phyloP scores from a whole-genome alignment of 2,329 filamentous ascomycete genomes.

The Clonostachys chloroleuca region DNA sequence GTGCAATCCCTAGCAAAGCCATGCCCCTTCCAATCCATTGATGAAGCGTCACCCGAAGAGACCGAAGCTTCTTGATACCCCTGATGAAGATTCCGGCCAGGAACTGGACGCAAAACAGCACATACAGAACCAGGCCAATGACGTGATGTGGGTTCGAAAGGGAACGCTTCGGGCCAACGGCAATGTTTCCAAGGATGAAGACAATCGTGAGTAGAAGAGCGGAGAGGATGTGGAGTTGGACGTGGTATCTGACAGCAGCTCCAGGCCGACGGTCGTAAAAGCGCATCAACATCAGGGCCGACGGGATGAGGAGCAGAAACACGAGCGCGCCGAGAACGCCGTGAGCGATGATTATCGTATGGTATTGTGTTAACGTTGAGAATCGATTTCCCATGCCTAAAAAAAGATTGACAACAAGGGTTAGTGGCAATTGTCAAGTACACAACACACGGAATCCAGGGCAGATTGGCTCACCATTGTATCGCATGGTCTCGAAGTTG shows the following conservation, averaged over 20 bases:
- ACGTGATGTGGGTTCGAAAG: conserved; percentile 81
- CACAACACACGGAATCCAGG: neutral
- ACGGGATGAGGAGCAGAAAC: conserved; percentile 70
- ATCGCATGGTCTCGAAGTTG: conserved; percentile 78
- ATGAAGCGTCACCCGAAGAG: conserved; percentile 63
- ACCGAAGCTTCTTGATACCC: conserved; percentile 42
- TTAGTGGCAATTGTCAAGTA: neutral
- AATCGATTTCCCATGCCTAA: conserved; percentile 81
- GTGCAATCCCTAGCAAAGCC: conserved; percentile 76
- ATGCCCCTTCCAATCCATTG: conserved; percentile 81
- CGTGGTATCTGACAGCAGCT: conserved; percentile 63
- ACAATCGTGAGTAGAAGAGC: conserved; percentile 65
- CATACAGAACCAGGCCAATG: conserved; percentile 76
- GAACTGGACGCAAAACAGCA: conserved; percentile 66
- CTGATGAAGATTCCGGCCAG: conserved; percentile 63
- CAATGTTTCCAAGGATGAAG: conserved; percentile 72
- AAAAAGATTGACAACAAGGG: neutral
- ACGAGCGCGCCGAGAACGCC: conserved; percentile 67
- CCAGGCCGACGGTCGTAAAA: conserved; percentile 63
- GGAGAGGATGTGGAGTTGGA: conserved; percentile 68
- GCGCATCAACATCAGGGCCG: conserved; percentile 68
- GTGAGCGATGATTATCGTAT: conserved; percentile 65
- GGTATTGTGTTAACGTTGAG: conserved; percentile 63
- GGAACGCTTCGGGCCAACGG: conserved; percentile 68
- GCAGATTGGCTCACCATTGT: conserved; percentile 59